A percentile compares a stretch with the other conserved stretches of the same genome.
Conservation (phyloP, 257 asterid species). For the Solanum microdontum region DNA sequence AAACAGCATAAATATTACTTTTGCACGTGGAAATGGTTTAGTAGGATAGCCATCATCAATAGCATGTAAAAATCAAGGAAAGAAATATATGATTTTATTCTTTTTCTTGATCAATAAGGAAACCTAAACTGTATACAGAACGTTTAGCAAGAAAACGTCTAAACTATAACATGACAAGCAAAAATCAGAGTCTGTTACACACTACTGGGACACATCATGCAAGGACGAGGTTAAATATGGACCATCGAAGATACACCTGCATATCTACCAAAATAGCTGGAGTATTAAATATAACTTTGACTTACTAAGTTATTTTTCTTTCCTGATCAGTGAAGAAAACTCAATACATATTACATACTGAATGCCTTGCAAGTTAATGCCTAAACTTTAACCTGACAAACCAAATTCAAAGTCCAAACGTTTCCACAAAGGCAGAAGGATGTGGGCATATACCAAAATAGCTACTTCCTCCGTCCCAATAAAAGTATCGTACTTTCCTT, state of each 20-base stretch:
- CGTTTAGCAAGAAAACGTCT: not conserved
- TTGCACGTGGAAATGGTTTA: not conserved
- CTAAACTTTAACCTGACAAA: not conserved
- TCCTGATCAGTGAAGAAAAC: not conserved
- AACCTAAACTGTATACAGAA: not conserved
- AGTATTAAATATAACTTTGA: not conserved
- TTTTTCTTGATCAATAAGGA: not conserved
- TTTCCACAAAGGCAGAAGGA: not conserved
- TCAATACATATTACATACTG: not conserved
- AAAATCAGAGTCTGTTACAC: not conserved
- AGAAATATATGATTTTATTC: not conserved
- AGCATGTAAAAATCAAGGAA: not conserved
- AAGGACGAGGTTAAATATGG: not conserved
- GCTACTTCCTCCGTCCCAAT: not conserved
- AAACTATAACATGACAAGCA: not conserved
- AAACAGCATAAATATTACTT: conserved; percentile 4
- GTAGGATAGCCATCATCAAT: not conserved
- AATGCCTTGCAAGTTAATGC: not conserved
- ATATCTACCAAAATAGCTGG: not conserved
- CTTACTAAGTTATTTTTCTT: not conserved
- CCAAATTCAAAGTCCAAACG: not conserved
- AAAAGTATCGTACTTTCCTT: not conserved
- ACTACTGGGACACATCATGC: not conserved
- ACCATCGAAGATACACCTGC: not conserved
- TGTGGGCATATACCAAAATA: not conserved